Conservation (phyloP, 2,329 filamentous ascomycete species). For the Fusarium caatingaense region DNA sequence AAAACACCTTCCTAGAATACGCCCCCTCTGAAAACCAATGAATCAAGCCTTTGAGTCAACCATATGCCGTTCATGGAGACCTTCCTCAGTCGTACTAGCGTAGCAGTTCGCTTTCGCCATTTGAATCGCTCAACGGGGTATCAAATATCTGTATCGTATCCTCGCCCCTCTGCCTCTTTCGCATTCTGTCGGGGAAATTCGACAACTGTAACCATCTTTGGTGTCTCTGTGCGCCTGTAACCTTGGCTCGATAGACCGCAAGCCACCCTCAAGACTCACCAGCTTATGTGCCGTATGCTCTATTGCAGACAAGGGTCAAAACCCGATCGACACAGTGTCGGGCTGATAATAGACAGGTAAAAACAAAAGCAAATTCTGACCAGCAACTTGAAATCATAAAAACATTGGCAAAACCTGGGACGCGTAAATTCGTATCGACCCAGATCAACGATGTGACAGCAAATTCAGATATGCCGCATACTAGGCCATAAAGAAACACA, state of each 20-base stretch:
- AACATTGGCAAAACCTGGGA: slow-evolving; percentile 37
- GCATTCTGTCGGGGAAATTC: not conserved
- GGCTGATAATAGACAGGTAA: slow-evolving; percentile 26
- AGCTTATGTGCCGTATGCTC: slow-evolving; percentile 10
- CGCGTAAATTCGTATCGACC: slow-evolving; percentile 34
- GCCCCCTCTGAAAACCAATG: slow-evolving; percentile 35
- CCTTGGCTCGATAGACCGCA: slow-evolving; percentile 10
- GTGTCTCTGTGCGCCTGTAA: slow-evolving; percentile 11
- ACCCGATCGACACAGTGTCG: slow-evolving; percentile 36
- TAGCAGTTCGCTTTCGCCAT: slow-evolving; percentile 19
- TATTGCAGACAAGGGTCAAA: slow-evolving; percentile 19
- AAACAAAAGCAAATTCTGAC: slow-evolving; percentile 18
- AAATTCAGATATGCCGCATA: slow-evolving; percentile 18
- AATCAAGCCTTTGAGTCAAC: slow-evolving; percentile 11
- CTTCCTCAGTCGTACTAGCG: slow-evolving; percentile 12
- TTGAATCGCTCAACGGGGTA: slow-evolving; percentile 24
- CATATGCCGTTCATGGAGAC: not conserved
- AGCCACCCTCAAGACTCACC: slow-evolving; percentile 14
- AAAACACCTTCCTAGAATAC: slow-evolving; percentile 30
- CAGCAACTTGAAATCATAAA: slow-evolving; percentile 36
- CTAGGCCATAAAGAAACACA: not conserved
- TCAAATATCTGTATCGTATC: slow-evolving; percentile 31
- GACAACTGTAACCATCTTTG: slow-evolving; percentile 8
- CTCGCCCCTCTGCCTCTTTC: slow-evolving; percentile 7
- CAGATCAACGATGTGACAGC: slow-evolving; percentile 16